phyloP scores from a whole-genome alignment of 768 basidiomycete genomes.

The Naematelia aurantialba region DNA sequence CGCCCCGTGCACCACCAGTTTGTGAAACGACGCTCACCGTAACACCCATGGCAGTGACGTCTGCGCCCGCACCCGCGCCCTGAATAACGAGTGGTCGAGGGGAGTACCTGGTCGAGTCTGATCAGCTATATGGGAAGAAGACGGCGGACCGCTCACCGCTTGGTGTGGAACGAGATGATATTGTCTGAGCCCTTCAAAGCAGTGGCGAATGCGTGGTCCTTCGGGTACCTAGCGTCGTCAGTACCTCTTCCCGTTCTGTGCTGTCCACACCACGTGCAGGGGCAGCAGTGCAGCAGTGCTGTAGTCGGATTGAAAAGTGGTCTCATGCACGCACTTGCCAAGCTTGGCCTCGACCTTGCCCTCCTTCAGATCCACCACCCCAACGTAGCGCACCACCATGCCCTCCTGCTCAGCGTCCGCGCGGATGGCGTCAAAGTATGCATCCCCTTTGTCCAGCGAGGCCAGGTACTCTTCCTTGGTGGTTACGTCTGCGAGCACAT shows the following conservation, averaged over 20 bases:
- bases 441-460: slow-evolving; percentile 76
- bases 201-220: slow-evolving; percentile 88
- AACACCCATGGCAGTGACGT: slow-evolving; percentile 97
- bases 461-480: slow-evolving; percentile 79
- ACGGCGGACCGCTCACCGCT: slow-evolving; percentile 54
- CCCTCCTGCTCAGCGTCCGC: slow-evolving; percentile 70
- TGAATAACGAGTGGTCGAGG: slow-evolving; percentile 86
- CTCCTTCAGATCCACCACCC: slow-evolving; percentile 76
- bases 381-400: slow-evolving; percentile 88
- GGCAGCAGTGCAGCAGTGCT: too few relatives aligned
- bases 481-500: slow-evolving; percentile 62
- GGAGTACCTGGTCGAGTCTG: slow-evolving; percentile 57
- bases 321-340: slow-evolving; percentile 68
- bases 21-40: slow-evolving; percentile 51
- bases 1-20: neutral
- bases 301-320: too few relatives aligned
- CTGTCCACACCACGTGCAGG: neutral
- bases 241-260: neutral
- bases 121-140: neutral
- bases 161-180: slow-evolving; percentile 95
- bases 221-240: slow-evolving; percentile 64
- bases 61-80: slow-evolving; percentile 95
- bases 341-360: slow-evolving; percentile 79
- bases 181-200: slow-evolving; percentile 95
- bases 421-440: slow-evolving; percentile 70